Percentiles rank a stretch among this genome's conserved stretches.
Evolutionary conservation across 78 protist genomes (phyloP).

Genomic region (Parvularia atlantis): DNA sequence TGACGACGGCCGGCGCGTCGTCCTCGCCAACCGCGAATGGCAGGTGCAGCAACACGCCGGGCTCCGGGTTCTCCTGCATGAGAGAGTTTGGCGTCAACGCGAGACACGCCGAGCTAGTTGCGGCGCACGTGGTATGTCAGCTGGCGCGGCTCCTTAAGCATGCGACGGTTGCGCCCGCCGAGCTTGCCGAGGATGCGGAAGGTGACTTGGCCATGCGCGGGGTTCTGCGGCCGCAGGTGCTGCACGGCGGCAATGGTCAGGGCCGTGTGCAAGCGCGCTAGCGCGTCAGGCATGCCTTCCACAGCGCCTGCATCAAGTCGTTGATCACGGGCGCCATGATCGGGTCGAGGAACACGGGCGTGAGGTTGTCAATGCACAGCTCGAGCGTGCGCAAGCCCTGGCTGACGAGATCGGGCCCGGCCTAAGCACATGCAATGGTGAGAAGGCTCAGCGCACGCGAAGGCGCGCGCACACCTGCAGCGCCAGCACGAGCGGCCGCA

Average conservation of each 20-base stretch:
- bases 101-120: too few species aligned
- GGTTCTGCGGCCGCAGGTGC: slow-evolving; percentile 46
- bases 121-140: not conserved
- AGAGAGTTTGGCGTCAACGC: too few species aligned
- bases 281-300: too few species aligned
- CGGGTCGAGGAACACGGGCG: slow-evolving; percentile 67
- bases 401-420: slow-evolving; percentile 20
- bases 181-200: slow-evolving; percentile 84
- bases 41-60: too few species aligned
- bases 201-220: slow-evolving; percentile 52
- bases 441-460: not conserved
- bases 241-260: too few species aligned
- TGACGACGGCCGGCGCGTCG: too few species aligned
- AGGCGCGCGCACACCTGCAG: slow-evolving; percentile 14
- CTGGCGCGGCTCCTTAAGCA: slow-evolving; percentile 11
- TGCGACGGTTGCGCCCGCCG: slow-evolving; percentile 79
- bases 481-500: slow-evolving; percentile 67
- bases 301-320: slow-evolving; percentile 33
- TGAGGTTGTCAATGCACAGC: slow-evolving; percentile 61
- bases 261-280: too few species aligned
- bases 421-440: slow-evolving; percentile 6
- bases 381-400: slow-evolving; percentile 70
- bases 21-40: too few species aligned
- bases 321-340: slow-evolving; percentile 19
- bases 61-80: too few species aligned